These are phyloP conservation scores for Phyllosticta citrichinensis DNA, from an alignment of 2,329 filamentous ascomycete genomes.

Conservation along the genomic window DNA sequence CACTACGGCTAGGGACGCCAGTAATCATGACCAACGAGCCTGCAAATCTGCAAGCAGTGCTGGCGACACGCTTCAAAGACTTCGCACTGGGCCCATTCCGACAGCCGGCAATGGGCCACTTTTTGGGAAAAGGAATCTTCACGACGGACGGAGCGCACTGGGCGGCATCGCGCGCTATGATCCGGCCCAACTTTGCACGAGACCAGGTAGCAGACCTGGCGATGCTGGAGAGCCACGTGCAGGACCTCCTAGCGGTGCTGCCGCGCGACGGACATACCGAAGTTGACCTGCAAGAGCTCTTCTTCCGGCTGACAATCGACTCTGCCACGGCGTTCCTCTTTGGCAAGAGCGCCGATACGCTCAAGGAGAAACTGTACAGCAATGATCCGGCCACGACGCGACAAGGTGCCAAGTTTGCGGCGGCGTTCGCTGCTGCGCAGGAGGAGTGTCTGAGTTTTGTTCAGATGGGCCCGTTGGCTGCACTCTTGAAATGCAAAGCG, in stretches of 20 bases:
- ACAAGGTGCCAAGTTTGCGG: slow-evolving; percentile 27
- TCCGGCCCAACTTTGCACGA: slow-evolving; percentile 20
- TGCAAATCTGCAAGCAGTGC: slow-evolving; percentile 39
- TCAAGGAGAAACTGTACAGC: slow-evolving; percentile 16
- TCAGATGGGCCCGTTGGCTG: slow-evolving; percentile 24
- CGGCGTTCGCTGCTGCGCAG: slow-evolving; percentile 35
- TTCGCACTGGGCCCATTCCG: slow-evolving; percentile 31
- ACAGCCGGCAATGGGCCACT: slow-evolving; percentile 25
- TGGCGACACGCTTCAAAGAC: slow-evolving; percentile 37
- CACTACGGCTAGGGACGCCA: slow-evolving; percentile 50
- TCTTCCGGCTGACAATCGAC: slow-evolving; percentile 38
- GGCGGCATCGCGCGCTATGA: slow-evolving; percentile 21
- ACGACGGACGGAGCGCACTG: slow-evolving; percentile 33
- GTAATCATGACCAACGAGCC: slow-evolving; percentile 40
- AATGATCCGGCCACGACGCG: background rate
- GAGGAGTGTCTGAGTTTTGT: slow-evolving; percentile 26
- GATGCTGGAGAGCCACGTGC: slow-evolving; percentile 17
- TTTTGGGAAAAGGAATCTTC: slow-evolving; percentile 38
- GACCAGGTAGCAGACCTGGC: slow-evolving; percentile 17
- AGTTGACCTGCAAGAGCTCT: slow-evolving; percentile 30
- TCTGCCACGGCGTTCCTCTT: slow-evolving; percentile 41
- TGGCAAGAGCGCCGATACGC: slow-evolving; percentile 31
- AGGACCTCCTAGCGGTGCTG: slow-evolving; percentile 15
- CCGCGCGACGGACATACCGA: slow-evolving; percentile 19
- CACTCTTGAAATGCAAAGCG: background rate